A percentile compares a stretch with the other conserved stretches of the same genome.
Conservation (phyloP, 805 yeast species). For the Geotrichum ghanense region DNA sequence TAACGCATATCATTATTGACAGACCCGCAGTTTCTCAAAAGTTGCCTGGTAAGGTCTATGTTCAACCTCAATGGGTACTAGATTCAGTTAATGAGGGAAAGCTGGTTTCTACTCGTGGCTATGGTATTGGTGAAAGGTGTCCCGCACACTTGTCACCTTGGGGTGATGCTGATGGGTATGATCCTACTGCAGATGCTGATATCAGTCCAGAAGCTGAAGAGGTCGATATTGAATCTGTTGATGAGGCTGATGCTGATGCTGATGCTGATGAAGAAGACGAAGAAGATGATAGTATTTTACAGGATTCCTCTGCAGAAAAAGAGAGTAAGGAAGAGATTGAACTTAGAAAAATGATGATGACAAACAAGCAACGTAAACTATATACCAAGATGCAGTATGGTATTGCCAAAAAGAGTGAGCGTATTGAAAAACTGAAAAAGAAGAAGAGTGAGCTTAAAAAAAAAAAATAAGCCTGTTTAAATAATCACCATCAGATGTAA, state of each 20-base stretch:
- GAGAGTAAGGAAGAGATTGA: slow-evolving; percentile 72
- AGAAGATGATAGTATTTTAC: slow-evolving; percentile 54
- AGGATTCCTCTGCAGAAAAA: slow-evolving; percentile 61
- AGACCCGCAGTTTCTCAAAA: slow-evolving; percentile 71
- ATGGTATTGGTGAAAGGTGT: slow-evolving; percentile 87
- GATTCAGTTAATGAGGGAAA: slow-evolving; percentile 75
- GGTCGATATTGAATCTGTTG: slow-evolving; percentile 42
- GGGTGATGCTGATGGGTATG: slow-evolving; percentile 91
- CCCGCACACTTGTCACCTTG: slow-evolving; percentile 98
- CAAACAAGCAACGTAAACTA: slow-evolving; percentile 86
- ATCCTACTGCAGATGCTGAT: slow-evolving; percentile 56
- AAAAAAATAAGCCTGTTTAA: too few species aligned
- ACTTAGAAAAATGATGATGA: slow-evolving; percentile 93
- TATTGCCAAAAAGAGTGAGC: slow-evolving; percentile 66
- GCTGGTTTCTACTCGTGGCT: slow-evolving; percentile 64
- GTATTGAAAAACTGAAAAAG: slow-evolving; percentile 63
- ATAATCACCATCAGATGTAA: too few species aligned
- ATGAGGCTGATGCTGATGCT: slow-evolving; percentile 39
- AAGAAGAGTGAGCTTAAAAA: slow-evolving; percentile 37
- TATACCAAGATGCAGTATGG: slow-evolving; percentile 95
- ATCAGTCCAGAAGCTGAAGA: slow-evolving; percentile 41
- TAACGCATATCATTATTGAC: slow-evolving; percentile 92
- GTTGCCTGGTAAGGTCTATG: slow-evolving; percentile 83
- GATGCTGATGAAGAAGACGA: slow-evolving; percentile 33
- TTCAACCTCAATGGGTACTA: slow-evolving; percentile 98